phyloP scores from a whole-genome alignment of 1,284 basidiomycete species.

The Tylopilus sp. region DNA sequence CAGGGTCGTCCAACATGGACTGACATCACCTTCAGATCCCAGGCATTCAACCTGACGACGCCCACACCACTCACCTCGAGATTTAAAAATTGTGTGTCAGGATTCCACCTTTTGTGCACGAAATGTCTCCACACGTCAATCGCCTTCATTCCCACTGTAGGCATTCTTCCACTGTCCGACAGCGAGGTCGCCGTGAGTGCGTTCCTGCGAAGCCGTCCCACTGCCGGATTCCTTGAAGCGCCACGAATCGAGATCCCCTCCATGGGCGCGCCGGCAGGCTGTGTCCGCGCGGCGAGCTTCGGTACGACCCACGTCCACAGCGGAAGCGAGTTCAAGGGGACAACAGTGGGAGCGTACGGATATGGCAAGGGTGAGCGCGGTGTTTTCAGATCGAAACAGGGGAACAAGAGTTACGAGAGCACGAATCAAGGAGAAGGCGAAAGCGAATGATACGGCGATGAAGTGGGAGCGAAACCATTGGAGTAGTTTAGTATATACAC shows the following conservation, averaged over 20 bases:
- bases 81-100: conserved; percentile 68
- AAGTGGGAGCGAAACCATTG: conserved; percentile 7
- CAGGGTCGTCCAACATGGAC: conserved; percentile 65
- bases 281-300: conserved; percentile 36
- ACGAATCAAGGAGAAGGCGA: conserved; percentile 4
- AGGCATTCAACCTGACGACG: not conserved
- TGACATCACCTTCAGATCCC: conserved; percentile 32
- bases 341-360: conserved; percentile 29
- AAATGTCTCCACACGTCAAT: conserved; percentile 69
- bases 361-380: conserved; percentile 40
- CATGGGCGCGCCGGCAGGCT: conserved; percentile 25
- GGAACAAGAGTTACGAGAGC: conserved; percentile 29
- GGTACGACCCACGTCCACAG: conserved; percentile 17
- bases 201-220: conserved; percentile 55
- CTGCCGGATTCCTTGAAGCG: conserved; percentile 37
- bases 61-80: conserved; percentile 57
- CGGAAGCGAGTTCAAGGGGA: conserved; percentile 27
- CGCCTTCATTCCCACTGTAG: conserved; percentile 34
- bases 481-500: conserved; percentile 19
- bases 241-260: conserved; percentile 34
- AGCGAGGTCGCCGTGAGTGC: conserved; percentile 39
- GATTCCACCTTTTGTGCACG: conserved; percentile 65
- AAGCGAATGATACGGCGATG: conserved; percentile 14
- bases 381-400: conserved; percentile 34
- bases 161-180: conserved; percentile 13